Evolutionary conservation across 352 stramenopile species (phyloP).

Genomic region (Globisporangium viniferum): DNA sequence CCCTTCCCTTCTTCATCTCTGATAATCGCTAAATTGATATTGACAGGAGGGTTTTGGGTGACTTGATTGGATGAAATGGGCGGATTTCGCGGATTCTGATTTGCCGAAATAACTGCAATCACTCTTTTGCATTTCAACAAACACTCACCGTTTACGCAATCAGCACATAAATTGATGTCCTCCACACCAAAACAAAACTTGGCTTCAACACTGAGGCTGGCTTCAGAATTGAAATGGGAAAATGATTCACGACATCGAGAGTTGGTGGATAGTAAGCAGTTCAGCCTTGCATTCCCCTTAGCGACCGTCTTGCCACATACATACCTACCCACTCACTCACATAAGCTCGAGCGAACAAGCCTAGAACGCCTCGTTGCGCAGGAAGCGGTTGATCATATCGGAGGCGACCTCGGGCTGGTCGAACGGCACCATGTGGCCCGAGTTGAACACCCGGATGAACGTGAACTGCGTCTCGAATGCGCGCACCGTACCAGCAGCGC

Average conservation of each 20-base stretch:
- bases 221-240: neutral
- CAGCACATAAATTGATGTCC: neutral
- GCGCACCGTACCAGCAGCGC: slow-evolving; percentile 19
- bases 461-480: slow-evolving; percentile 25
- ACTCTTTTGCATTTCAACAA: neutral
- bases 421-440: slow-evolving; percentile 41
- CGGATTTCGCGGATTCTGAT: too few species aligned
- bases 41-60: too few species aligned
- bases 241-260: too few species aligned
- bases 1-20: too few species aligned
- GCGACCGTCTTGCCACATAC: too few species aligned
- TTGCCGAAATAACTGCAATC: too few species aligned
- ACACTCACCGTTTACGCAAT: neutral
- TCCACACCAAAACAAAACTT: neutral
- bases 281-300: too few species aligned
- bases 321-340: too few species aligned
- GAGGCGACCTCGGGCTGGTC: slow-evolving; percentile 34
- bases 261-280: too few species aligned
- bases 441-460: slow-evolving; percentile 44
- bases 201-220: neutral
- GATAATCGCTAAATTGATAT: too few species aligned
- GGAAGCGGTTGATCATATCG: slow-evolving; percentile 45
- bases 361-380: slow-evolving; percentile 17
- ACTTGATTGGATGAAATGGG: too few species aligned
- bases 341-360: too few species aligned